Evolutionary conservation across 495 filamentous ascomycete species (phyloP).

Genomic region (Amorphotheca resinae): DNA sequence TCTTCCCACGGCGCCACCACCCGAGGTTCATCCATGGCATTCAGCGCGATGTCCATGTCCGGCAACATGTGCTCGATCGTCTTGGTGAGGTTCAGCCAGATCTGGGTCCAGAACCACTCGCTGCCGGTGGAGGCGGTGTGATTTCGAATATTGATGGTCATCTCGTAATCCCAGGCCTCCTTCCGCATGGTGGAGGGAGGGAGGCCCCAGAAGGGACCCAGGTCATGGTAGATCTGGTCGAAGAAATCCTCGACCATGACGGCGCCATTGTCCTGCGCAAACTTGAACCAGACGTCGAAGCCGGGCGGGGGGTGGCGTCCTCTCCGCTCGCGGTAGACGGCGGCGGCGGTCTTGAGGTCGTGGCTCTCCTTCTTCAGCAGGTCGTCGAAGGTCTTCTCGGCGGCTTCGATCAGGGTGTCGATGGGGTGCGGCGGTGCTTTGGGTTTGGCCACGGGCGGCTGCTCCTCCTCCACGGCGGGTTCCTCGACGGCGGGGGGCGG

Average conservation of each 20-base stretch:
- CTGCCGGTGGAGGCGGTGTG: conserved; percentile 41
- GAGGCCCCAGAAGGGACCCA: conserved; percentile 59
- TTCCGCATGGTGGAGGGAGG: conserved; percentile 43
- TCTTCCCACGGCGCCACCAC: conserved; percentile 55
- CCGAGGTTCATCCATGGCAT: conserved; percentile 57
- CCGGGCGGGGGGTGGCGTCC: conserved; percentile 64
- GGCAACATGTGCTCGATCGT: conserved; percentile 48
- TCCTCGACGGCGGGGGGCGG: neutral
- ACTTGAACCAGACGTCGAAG: conserved; percentile 57
- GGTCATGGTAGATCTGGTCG: conserved; percentile 58
- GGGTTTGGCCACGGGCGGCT: conserved; percentile 2
- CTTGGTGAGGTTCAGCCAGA: conserved; percentile 44
- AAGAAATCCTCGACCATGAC: conserved; percentile 59
- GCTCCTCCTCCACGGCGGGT: neutral
- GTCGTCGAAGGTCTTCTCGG: conserved; percentile 28
- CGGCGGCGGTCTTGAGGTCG: conserved; percentile 45
- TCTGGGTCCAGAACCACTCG: conserved; percentile 51
- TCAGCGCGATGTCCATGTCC: conserved; percentile 61
- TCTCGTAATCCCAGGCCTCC: conserved; percentile 39
- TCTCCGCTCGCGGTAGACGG: conserved; percentile 46
- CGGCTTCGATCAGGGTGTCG: conserved; percentile 31
- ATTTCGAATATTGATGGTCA: conserved; percentile 45
- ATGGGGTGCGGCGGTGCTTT: conserved; percentile 28
- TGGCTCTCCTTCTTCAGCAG: conserved; percentile 30
- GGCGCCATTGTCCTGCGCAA: conserved; percentile 44